Conservation (phyloP, 2,329 filamentous ascomycete species). For the Nigrospora oryzae region DNA sequence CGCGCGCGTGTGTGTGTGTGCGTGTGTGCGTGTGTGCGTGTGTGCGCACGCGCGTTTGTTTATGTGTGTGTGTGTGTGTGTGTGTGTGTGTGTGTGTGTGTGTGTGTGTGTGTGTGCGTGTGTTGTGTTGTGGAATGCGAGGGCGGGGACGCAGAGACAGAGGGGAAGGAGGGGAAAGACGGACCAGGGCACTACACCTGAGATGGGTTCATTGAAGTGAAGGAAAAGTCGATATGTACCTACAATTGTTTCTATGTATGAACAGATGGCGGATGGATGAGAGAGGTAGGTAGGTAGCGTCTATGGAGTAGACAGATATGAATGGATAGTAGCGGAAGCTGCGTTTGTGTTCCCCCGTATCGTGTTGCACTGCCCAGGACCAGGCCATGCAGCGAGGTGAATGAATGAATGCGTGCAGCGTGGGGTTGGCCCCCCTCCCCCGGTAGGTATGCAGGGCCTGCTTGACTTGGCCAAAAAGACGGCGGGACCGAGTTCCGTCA, state of each 20-base stretch:
- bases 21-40: neutral
- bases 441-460: too few species aligned
- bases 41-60: neutral
- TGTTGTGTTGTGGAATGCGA: neutral
- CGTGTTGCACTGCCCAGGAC: too few species aligned
- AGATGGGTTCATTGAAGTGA: neutral
- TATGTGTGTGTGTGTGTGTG: neutral
- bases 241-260: neutral
- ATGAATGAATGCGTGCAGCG: too few species aligned
- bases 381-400: too few species aligned
- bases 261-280: neutral
- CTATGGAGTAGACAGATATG: neutral
- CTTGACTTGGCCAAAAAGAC: too few species aligned
- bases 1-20: neutral
- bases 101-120: neutral
- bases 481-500: too few species aligned
- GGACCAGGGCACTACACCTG: neutral
- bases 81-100: neutral
- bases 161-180: neutral
- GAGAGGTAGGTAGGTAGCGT: neutral
- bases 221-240: too few species aligned
- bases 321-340: neutral
- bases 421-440: too few species aligned
- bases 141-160: neutral
- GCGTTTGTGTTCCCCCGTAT: neutral